Base-by-base conservation (phyloP, 2,329 filamentous ascomycete species). In the Coniochaeta sp. region DNA sequence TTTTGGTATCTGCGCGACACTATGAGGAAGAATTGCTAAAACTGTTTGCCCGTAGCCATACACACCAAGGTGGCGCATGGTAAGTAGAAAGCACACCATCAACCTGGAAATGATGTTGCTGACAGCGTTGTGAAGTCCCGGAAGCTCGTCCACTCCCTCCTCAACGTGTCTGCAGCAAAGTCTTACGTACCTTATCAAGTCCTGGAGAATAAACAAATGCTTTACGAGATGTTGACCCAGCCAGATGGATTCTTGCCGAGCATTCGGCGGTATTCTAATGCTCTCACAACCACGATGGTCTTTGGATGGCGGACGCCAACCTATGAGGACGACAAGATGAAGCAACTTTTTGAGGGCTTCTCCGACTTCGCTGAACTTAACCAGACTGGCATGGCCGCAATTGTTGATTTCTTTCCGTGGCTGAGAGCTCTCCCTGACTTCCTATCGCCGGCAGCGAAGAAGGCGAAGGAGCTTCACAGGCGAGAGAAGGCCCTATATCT, bases 161-260 rank as follows among this genome's bases (percentile, higher is more conserved):
- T 83, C 30, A 81, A 82, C 62, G 67, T 79, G 58, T 75, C 71
- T 0, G 73, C 75, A 1, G 74, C 79, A 3, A 74, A 73, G 58
- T 69, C 71, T 9, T 86, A 86, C 60, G 74, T 84, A 2, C 75
- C 79, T 1, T 85, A 84, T 63, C 81, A 85, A 63, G 75, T 79
- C 55, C 72, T 85, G 2, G 82, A 85, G 66, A 81, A 79, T 67
- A 81, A 79, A 65, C 75, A 79, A 57, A 80, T 85, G 80, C 70
- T 83, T 22, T 72, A 62, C 52, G 77, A 79, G 7, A 68, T 85
- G 19, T 64, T 84, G 3, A 73, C 77, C 0, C 61, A 70, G 2
- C 80, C 81, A 0, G 64, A 78, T 0, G 62, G 71, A 9, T 78
- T 80, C 60, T 61, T 78, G 8, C 63, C 76, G 16, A 74, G 80